Evolutionary conservation across 306 rosid species (phyloP).

Genomic region (Malus orientalis): DNA sequence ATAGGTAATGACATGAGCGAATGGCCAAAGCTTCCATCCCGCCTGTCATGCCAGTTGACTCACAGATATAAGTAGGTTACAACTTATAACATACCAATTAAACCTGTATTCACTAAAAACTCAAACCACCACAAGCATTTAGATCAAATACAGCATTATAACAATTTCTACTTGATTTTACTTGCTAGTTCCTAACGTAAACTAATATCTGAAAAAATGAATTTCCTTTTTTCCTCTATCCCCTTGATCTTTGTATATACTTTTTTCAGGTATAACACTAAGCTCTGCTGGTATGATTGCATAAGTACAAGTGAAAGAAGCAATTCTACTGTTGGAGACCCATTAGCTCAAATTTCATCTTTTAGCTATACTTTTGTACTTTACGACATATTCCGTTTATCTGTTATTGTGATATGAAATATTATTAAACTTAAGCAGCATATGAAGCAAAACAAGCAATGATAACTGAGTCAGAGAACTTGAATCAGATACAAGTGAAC

Average conservation of each 20-base stretch:
- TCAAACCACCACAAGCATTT: background rate
- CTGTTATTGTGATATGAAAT: background rate
- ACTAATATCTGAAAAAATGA: background rate
- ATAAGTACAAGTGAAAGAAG: background rate
- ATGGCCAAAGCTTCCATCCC: slow-evolving; percentile 99
- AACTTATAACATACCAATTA: background rate
- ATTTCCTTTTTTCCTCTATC: background rate
- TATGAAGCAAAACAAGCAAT: background rate
- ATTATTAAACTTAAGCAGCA: background rate
- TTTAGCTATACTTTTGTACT: background rate
- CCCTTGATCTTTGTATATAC: background rate
- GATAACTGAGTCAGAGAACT: background rate
- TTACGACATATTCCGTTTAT: background rate
- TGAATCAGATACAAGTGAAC: background rate
- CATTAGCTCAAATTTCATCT: background rate
- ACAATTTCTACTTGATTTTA: background rate
- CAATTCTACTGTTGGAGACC: background rate
- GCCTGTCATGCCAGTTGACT: slow-evolving; percentile 46
- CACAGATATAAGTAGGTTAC: background rate
- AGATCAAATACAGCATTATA: background rate
- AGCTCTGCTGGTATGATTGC: background rate
- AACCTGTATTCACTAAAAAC: background rate
- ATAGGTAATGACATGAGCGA: slow-evolving; percentile 93
- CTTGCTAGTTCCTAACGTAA: background rate
- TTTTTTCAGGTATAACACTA: background rate